These are phyloP conservation scores for Sugiyamaella americana DNA, from an alignment of 805 yeast species.

Conservation along the genomic window DNA sequence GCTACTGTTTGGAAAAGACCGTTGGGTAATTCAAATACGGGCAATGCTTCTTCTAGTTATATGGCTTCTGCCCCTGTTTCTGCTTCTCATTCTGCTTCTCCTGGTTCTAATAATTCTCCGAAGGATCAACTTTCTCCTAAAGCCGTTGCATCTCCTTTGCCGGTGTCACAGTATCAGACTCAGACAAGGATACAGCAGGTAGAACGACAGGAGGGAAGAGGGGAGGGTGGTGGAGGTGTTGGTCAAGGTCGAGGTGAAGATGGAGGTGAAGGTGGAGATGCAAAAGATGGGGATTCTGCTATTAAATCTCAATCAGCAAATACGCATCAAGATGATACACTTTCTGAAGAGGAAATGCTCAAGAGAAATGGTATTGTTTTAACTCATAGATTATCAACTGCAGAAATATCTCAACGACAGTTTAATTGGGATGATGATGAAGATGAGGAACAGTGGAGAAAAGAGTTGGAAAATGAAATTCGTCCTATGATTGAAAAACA, in stretches of 20 bases:
- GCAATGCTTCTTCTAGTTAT: neutral
- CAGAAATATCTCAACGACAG: slow-evolving; percentile 19
- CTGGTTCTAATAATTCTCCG: neutral
- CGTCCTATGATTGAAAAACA: neutral
- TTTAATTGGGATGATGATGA: slow-evolving; percentile 37
- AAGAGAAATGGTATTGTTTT: slow-evolving; percentile 32
- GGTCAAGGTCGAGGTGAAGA: too few species aligned
- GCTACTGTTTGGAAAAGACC: slow-evolving; percentile 21
- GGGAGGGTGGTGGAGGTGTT: too few species aligned
- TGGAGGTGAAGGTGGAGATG: too few species aligned
- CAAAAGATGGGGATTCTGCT: neutral
- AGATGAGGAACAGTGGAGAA: slow-evolving; percentile 30
- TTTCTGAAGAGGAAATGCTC: slow-evolving; percentile 29
- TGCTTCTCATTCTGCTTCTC: slow-evolving; percentile 2
- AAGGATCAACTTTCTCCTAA: slow-evolving; percentile 1
- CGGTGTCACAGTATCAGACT: too few species aligned
- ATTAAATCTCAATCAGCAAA: neutral
- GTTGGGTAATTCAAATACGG: too few species aligned
- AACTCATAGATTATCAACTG: slow-evolving; percentile 28
- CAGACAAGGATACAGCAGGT: slow-evolving; percentile 1
- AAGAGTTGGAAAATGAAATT: slow-evolving; percentile 5
- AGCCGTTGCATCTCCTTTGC: neutral
- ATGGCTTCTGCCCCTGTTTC: neutral
- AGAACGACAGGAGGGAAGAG: too few species aligned
- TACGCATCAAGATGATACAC: neutral